A percentile compares a stretch with the other conserved stretches of the same genome.
Conservation (phyloP, 352 stramenopile species). For the Saprolegnia diclina region DNA sequence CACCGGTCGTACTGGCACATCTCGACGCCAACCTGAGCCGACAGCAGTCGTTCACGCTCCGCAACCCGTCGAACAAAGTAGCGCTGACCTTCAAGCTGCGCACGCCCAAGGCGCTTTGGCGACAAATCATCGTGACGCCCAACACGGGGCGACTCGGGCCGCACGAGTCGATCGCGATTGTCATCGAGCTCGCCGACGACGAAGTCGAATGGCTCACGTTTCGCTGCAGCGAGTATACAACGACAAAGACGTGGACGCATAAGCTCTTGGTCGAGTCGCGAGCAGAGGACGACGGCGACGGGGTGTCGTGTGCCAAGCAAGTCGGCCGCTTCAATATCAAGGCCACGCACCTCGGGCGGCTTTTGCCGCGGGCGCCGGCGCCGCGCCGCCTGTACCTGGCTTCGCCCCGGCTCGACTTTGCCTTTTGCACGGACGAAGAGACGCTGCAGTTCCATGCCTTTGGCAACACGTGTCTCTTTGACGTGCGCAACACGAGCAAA, state of each 20-base stretch:
- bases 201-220: not conserved
- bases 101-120: slow-evolving; percentile 9
- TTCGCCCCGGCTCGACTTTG: not conserved
- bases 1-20: not conserved
- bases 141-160: slow-evolving; percentile 17
- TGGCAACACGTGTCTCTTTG: slow-evolving; percentile 6
- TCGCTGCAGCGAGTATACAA: not conserved
- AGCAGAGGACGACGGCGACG: not conserved
- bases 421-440: not conserved
- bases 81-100: slow-evolving; percentile 16
- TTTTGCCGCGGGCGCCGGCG: not conserved
- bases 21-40: not conserved
- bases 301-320: not conserved
- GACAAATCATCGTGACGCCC: slow-evolving; percentile 2
- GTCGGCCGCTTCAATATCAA: not conserved
- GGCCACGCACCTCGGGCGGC: not conserved
- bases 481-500: not conserved
- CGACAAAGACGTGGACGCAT: not conserved
- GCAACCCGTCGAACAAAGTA: slow-evolving; percentile 3
- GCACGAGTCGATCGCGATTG: slow-evolving; percentile 12
- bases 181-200: slow-evolving; percentile 3
- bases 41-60: slow-evolving; percentile 17
- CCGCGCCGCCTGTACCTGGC: not conserved
- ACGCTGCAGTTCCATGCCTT: slow-evolving; percentile 5
- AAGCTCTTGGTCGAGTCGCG: not conserved